Evolutionary conservation across 108 stramenopile species (phyloP).

Genomic region (Conticribra weissflogii): DNA sequence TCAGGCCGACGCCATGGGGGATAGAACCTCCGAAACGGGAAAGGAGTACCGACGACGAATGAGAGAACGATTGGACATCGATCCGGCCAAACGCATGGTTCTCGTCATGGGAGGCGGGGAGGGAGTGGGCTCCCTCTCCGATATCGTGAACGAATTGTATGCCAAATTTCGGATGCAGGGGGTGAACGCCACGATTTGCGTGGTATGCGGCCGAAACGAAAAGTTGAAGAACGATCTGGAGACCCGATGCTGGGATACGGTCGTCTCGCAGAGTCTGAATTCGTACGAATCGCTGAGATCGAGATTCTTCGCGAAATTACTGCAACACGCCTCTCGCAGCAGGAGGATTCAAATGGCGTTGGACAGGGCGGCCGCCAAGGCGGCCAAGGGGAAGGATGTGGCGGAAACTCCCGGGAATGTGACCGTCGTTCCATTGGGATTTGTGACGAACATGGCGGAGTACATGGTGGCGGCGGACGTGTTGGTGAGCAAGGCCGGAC

Average conservation of each 20-base stretch:
- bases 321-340: conserved; percentile 36
- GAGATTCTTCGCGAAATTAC: conserved; percentile 23
- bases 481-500: conserved; percentile 94
- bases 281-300: conserved; percentile 42
- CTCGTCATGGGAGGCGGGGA: conserved; percentile 97
- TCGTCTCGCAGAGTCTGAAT: conserved; percentile 46
- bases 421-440: conserved; percentile 84
- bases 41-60: conserved; percentile 53
- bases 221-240: conserved; percentile 66
- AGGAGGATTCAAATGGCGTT: conserved; percentile 45
- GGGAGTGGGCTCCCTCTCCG: conserved; percentile 84
- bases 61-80: conserved; percentile 61
- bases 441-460: conserved; percentile 93
- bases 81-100: conserved; percentile 66
- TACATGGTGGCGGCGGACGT: conserved; percentile 96
- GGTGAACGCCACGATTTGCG: conserved; percentile 87
- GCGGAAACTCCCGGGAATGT: conserved; percentile 65
- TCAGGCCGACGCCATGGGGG: conserved; percentile 67
- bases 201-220: conserved; percentile 94
- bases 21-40: conserved; percentile 60
- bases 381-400: conserved; percentile 40
- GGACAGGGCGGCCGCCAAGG: conserved; percentile 35
- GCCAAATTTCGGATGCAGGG: conserved; percentile 52
- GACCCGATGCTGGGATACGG: conserved; percentile 68
- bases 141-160: conserved; percentile 83